Percentiles rank a stretch among this genome's conserved stretches.
These are phyloP conservation scores for Pouteria campechiana DNA, from an alignment of 179 eudicot species.

Conservation along the genomic window DNA sequence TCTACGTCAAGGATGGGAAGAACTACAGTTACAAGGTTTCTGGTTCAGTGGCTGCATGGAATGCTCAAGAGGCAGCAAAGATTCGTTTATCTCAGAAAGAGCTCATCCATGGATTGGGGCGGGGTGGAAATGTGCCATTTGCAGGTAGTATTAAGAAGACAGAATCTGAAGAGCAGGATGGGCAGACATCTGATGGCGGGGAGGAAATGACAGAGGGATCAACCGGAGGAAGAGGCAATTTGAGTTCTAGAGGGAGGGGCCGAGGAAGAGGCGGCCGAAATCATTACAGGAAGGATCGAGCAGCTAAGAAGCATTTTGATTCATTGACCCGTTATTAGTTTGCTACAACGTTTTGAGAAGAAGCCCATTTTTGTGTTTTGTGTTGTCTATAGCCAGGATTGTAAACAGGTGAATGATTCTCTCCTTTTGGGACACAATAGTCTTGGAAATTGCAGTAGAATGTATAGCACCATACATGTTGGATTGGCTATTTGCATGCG, in stretches of 20 bases:
- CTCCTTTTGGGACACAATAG: too few relatives aligned
- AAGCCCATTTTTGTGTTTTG: conserved; percentile 8
- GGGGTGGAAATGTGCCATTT: conserved; percentile 81
- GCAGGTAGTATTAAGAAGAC: conserved; percentile 48
- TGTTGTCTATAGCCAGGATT: too few relatives aligned
- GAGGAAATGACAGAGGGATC: conserved; percentile 14
- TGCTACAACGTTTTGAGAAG: conserved; percentile 1
- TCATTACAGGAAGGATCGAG: conserved; percentile 47
- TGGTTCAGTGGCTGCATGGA: conserved; percentile 76
- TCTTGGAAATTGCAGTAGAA: too few relatives aligned
- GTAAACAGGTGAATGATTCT: too few relatives aligned
- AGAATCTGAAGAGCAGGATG: conserved; percentile 26
- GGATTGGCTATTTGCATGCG: too few relatives aligned
- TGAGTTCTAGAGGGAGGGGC: conserved; percentile 19
- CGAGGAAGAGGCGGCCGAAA: conserved; percentile 42
- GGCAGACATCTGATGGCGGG: conserved; percentile 14
- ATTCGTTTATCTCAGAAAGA: conserved; percentile 58
- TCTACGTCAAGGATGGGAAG: conserved; percentile 89
- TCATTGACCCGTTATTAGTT: conserved; percentile 41
- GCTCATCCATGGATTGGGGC: conserved; percentile 73
- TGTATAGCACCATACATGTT: too few relatives aligned
- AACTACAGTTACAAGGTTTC: conserved; percentile 91
- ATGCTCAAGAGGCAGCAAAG: conserved; percentile 56
- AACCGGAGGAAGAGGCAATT: conserved; percentile 29
- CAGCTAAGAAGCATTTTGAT: conserved; percentile 61